Base-by-base conservation (phyloP, 805 yeast genomes). In the Saccharomycopsis sp. region DNA sequence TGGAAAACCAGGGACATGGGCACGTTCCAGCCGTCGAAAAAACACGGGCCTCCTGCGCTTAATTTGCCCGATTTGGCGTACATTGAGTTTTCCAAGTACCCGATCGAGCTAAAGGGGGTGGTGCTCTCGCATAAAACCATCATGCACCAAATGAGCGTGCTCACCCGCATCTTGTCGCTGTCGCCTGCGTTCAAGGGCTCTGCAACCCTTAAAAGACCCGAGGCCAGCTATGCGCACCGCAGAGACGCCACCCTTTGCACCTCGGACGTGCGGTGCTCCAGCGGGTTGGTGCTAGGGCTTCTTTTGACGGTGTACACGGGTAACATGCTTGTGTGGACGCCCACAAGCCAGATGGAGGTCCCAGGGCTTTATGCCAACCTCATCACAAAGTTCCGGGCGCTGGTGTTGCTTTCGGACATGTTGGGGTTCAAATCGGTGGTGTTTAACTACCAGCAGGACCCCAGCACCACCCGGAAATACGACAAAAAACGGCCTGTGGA, bases 1-100 rank as follows among this genome's bases (percentile, higher is more conserved):
- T 87, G 95, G 87, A 85, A 83, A 67, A 91, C 97, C 1, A 84
- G 88, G 21, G 97, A 91, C 65, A 79, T 92, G 73, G 97, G 97
- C 0, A 73, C 81, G 0, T 85, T 80, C 63, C 82, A 82, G 54
- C 73, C 75, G 0, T 79, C 83, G 2, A 83, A 79, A 63, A 79
- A 81, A 56, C 76, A 73, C 4, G 84, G 78, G 18, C 78, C 79
- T 1, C 89, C 91, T 0, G 81, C 87, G 0, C 71, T 84, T 51
- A 89, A 86, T 63, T 81, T 84, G 1, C 89, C 91, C 1, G 95
- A 89, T 66, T 73, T 94, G 59, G 97, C 98, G 0, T 94, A 94
- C 66, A 91, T 94, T 14, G 99, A 94, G 71, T 94, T 87, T 67
- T 83, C 94, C 0, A 81, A 91, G 64, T 87, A 95, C 1, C 95